phyloP scores from a whole-genome alignment of 495 filamentous ascomycete species.

The Neurospora pannonica region DNA sequence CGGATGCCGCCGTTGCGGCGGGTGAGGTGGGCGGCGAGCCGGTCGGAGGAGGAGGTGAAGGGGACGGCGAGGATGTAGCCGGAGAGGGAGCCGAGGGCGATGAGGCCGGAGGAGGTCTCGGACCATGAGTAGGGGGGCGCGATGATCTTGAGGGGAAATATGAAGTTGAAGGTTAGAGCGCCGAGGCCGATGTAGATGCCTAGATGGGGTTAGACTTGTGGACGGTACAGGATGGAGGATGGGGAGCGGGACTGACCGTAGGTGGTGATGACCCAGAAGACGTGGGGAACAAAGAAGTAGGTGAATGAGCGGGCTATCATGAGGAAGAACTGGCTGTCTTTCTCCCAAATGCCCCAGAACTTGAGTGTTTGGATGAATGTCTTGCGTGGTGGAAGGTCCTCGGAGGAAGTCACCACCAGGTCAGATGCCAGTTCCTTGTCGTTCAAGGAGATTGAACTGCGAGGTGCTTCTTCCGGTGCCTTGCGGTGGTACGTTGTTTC shows the following conservation, averaged over 20 bases:
- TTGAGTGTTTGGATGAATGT: conserved; percentile 39
- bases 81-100: conserved; percentile 41
- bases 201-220: conserved; percentile 8
- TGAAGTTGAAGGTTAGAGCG: conserved; percentile 50
- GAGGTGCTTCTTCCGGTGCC: background rate
- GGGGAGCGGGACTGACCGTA: conserved; percentile 28
- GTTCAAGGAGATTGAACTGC: background rate
- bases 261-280: conserved; percentile 51
- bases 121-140: conserved; percentile 50
- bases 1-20: too few relatives aligned
- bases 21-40: conserved; percentile 46
- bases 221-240: background rate
- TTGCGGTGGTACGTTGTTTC: conserved; percentile 49
- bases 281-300: conserved; percentile 48
- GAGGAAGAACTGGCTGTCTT: conserved; percentile 44
- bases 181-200: conserved; percentile 50
- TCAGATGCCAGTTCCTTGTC: conserved; percentile 17
- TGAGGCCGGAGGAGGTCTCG: conserved; percentile 45
- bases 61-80: conserved; percentile 48
- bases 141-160: conserved; percentile 48
- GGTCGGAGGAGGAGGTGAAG: conserved; percentile 46
- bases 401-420: conserved; percentile 2
- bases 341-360: conserved; percentile 39
- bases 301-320: conserved; percentile 47
- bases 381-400: conserved; percentile 29